Base-by-base conservation (phyloP, 768 basidiomycete genomes). In the Boletus rex-veris region DNA sequence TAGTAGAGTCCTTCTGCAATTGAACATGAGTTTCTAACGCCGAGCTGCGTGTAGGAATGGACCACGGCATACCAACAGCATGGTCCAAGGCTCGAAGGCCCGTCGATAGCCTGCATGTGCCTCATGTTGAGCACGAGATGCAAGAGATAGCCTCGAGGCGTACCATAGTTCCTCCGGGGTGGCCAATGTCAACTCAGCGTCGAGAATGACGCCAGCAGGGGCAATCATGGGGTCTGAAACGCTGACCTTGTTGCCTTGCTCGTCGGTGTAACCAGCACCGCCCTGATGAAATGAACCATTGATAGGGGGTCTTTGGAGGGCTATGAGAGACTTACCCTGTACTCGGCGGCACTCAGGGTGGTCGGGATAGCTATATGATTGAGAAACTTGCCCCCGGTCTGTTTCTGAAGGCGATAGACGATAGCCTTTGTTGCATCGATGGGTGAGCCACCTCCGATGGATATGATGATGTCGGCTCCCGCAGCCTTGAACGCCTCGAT, bases 291-390 rank as follows among this genome's bases (percentile, higher is more conserved):
- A 52, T 49, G 40, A 28, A n/a, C 40, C 30, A 26, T 38, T 18
- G 45, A 53, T 36, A 53, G 49, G 49, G 43, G 43, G 24, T 33
- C 35, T 41, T 16, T 26, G 31, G 21, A 30, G 15, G 35, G 39
- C 5, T 16, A 38, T n/a, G 44, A 36, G 12, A 12, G 63, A 48
- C 78, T 50, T 54, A 85, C 86, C 35, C 78, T 79, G 64, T 87
- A 88, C 64, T 89, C 89, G 9, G 88, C 87, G 1, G 88, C 88
- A 60, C 86, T 89, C 35, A 92, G 73, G 5, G 89, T 90, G 7
- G 90, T 92, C 0, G 90, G 90, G 53, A 92, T 84, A 15, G 90
- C 86, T 47, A 92, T 88, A 59, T 90, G 88, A 18, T 70, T 76
- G 45, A 81, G 68, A 45, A 77, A 82, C 5, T 71, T 70, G 1